These are phyloP conservation scores for Phytophthora lateralis DNA, from an alignment of 352 stramenopile genomes.

Conservation along the genomic window DNA sequence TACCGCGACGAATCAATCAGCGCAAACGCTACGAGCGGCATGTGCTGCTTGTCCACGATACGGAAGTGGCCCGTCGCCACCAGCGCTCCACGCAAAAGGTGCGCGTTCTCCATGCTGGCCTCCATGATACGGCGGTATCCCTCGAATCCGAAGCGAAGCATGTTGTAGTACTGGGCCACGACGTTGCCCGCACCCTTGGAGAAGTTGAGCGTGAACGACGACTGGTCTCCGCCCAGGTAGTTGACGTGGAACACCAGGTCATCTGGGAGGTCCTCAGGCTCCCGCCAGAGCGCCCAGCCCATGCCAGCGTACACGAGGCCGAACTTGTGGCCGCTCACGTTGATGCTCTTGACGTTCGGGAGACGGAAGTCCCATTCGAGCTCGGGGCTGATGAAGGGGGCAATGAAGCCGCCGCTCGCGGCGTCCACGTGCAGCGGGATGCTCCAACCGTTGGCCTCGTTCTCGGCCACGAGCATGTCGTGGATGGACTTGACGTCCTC, in stretches of 20 bases:
- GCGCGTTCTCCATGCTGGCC: constrained; percentile 88
- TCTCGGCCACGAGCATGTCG: constrained; percentile 85
- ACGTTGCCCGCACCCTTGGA: constrained; percentile 91
- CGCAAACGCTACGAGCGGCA: constrained; percentile 89
- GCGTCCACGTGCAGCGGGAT: constrained; percentile 93
- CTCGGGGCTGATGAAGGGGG: constrained; percentile 89
- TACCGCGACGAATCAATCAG: constrained; percentile 84
- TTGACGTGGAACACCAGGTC: constrained; percentile 93
- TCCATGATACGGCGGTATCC: constrained; percentile 91
- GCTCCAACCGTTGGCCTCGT: constrained; percentile 83
- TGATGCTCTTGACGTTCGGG: constrained; percentile 93
- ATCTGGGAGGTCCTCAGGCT: constrained; percentile 76
- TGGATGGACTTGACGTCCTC: constrained; percentile 92
- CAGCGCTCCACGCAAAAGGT: constrained; percentile 75
- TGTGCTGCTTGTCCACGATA: constrained; percentile 91
- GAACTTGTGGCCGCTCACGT: constrained; percentile 95
- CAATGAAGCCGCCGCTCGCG: constrained; percentile 92
- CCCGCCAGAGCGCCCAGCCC: constrained; percentile 92
- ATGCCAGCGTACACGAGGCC: constrained; percentile 93
- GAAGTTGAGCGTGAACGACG: constrained; percentile 95
- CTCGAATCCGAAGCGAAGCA: constrained; percentile 90
- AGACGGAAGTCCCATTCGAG: constrained; percentile 92
- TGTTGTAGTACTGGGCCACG: constrained; percentile 94
- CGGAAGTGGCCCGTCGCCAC: constrained; percentile 85
- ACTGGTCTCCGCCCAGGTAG: constrained; percentile 91